These are phyloP conservation scores for Tolypocladium sp. DNA, from an alignment of 2,329 filamentous ascomycete species.

Conservation along the genomic window DNA sequence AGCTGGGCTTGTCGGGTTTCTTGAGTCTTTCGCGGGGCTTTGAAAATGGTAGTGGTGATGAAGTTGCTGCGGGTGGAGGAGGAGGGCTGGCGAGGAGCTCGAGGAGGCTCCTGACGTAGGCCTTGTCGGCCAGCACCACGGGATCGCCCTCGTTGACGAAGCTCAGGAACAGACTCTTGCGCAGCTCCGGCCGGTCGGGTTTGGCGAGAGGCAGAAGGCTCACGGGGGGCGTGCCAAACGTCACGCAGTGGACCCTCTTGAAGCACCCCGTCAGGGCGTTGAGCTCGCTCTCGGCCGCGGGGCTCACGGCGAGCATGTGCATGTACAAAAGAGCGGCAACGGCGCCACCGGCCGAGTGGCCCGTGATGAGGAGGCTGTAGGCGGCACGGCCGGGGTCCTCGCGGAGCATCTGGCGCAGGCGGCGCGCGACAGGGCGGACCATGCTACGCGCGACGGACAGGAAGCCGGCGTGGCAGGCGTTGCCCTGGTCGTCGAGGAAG, in stretches of 20 bases:
- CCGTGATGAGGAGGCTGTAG: constrained; percentile 72
- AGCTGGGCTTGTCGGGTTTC: neutral
- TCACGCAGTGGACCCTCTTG: constrained; percentile 73
- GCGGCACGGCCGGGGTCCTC: constrained; percentile 59
- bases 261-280: constrained; percentile 61
- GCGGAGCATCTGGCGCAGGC: constrained; percentile 59
- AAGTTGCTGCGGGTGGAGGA: constrained; percentile 27
- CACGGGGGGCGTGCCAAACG: constrained; percentile 76
- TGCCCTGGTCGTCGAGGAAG: constrained; percentile 70
- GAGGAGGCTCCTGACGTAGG: constrained; percentile 63
- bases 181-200: constrained; percentile 36
- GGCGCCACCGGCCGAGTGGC: constrained; percentile 79
- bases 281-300: constrained; percentile 54
- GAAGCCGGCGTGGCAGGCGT: constrained; percentile 75
- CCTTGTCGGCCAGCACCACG: constrained; percentile 65
- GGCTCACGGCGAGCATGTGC: constrained; percentile 63
- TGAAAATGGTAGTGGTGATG: too few species aligned
- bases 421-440: constrained; percentile 61
- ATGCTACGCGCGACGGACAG: constrained; percentile 67
- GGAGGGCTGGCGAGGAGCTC: constrained; percentile 56
- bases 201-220: constrained; percentile 60
- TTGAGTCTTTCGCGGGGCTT: neutral
- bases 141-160: constrained; percentile 86
- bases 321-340: constrained; percentile 71
- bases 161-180: constrained; percentile 65